Base-by-base conservation (phyloP, 768 basidiomycete species). In the Sporobolomyces pararoseus region DNA sequence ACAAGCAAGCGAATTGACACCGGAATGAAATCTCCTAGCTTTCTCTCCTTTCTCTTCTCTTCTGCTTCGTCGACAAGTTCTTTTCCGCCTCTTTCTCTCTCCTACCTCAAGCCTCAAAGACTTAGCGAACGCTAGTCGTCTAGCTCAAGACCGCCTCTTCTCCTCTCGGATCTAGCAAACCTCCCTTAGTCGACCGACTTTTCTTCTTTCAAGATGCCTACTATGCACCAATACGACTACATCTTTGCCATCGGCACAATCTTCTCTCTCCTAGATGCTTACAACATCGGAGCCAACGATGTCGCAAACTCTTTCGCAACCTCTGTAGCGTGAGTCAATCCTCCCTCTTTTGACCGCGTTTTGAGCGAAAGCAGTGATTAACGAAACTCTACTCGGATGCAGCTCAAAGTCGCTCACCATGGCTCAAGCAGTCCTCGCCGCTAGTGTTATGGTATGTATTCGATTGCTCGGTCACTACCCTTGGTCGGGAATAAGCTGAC, bases 301-400 rank as follows among this genome's bases (percentile, higher is more conserved):
- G 77, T 79, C 51, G 76, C 78, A 62, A 79, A 79, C 78, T 73
- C 78, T 5, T 81, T 78, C 68, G 80, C 81, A 0, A 81, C 25
- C 1, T 51, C 50, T 2, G 49, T 49, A 3, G 46, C 27, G 46
- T 31, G 7, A n/a, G 19, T 29, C 5, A n/a, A n/a, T n/a, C n/a
- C n/a, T n/a, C 14, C 37, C n/a, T 13, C 17, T 1, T 29, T 37
- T 23, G 14, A 17, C 12, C 2, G 29, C 35, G n/a, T 21, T 35
- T 39, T 46, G 50, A 68, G 67, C 66, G 73, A 78, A 76, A 77
- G 67, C 79, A 80, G 25, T 10, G 50, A 9, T 49, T 81, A 78
- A 69, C 80, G 81, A 1, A 81, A 80, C 9, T 79, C 79, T 12
- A 78, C 81, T n/a, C 75, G 80, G 16, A 7, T 10, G 46, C 21